Evolutionary conservation across 73 alveolate genomes (phyloP).

Genomic region (Tetrahymena malaccensis): DNA sequence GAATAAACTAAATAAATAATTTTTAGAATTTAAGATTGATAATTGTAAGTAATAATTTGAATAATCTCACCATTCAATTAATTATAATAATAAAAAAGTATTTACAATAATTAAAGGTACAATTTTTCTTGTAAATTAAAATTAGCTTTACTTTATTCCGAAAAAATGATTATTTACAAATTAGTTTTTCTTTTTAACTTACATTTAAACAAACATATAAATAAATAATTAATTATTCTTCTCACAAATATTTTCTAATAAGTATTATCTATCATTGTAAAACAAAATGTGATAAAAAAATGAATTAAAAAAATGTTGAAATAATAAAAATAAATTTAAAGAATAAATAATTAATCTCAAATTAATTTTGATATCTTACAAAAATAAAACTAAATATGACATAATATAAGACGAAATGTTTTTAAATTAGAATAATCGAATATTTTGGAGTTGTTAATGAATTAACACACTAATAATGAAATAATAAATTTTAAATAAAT

Average conservation of each 20-base stretch:
- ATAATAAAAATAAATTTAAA: no score
- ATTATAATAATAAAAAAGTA: no score
- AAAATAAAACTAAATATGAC: background rate
- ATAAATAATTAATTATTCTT: no score
- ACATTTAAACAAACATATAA: background rate
- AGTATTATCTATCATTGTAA: no score
- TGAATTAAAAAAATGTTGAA: background rate
- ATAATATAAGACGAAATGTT: background rate
- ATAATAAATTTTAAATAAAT: background rate
- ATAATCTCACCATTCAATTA: background rate
- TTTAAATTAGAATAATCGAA: no score
- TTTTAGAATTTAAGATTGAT: background rate
- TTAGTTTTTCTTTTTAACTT: background rate
- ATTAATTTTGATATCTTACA: background rate
- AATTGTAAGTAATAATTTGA: background rate
- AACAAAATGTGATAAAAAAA: no score
- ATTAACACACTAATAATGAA: background rate
- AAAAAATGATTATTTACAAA: background rate
- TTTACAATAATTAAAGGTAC: background rate
- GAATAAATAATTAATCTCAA: background rate
- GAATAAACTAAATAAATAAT: background rate
- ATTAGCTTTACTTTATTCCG: background rate
- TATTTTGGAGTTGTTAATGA: background rate
- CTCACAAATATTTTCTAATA: no score
- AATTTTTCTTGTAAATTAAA: no score